These are phyloP conservation scores for Rhodotorula sp. DNA, from an alignment of 1,284 basidiomycete species.

Conservation along the genomic window DNA sequence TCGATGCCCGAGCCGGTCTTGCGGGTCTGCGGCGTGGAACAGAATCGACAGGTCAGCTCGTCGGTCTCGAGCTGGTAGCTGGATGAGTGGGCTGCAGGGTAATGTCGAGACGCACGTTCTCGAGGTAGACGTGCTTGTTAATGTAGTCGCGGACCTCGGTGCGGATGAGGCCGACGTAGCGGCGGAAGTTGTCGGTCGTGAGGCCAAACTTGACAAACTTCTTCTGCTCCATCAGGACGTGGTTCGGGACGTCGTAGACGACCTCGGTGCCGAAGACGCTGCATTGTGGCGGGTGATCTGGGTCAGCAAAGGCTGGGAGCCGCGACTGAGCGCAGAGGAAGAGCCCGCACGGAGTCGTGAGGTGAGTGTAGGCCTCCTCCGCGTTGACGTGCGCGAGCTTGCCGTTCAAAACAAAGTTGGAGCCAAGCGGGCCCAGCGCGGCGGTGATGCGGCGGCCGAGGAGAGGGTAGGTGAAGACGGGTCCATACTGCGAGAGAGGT, in stretches of 20 bases:
- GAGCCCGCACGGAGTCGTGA: conserved; percentile 44
- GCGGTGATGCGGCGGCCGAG: conserved; percentile 89
- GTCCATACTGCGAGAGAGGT: conserved; percentile 56
- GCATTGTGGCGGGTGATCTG: not conserved
- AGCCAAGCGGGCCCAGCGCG: conserved; percentile 86
- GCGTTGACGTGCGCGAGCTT: conserved; percentile 90
- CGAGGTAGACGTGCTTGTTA: conserved; percentile 35
- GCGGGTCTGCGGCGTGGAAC: conserved; percentile 8
- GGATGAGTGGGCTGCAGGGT: conserved; percentile 2
- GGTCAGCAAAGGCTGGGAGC: not conserved
- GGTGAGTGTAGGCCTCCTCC: conserved; percentile 85
- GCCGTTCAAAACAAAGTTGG: conserved; percentile 92
- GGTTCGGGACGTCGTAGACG: conserved; percentile 93
- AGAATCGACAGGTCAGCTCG: not conserved
- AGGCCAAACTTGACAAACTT: conserved; percentile 83
- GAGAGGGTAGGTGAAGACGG: conserved; percentile 87
- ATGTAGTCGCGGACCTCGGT: conserved; percentile 60
- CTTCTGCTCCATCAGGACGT: conserved; percentile 99
- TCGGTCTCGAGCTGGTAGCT: too few species aligned
- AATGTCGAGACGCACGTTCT: conserved; percentile 43
- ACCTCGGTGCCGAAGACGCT: conserved; percentile 87
- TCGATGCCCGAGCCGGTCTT: conserved; percentile 70
- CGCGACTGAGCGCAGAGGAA: not conserved
- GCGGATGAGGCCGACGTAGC: conserved; percentile 88
- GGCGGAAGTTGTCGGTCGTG: conserved; percentile 84